Evolutionary conservation across 2,329 filamentous ascomycete species (phyloP), one percentile per base, ranked within the genome.

Genomic region (Diaporthe destruens): DNA sequence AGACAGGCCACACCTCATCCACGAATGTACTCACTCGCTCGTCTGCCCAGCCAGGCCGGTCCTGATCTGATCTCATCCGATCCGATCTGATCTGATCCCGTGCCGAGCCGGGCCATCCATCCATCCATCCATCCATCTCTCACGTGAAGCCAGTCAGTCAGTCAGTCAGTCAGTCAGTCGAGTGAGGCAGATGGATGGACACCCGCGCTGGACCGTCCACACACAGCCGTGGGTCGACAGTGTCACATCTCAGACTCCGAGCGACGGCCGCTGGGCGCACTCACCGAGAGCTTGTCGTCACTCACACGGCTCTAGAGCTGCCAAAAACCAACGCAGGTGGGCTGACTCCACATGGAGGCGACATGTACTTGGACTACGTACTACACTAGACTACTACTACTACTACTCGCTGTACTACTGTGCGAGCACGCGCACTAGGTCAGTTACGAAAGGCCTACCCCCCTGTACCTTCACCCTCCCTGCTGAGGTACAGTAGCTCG

Each of bases 271-370:
- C 56, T 42, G 36, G 42, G 36, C 18, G 23, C 16, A 44, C 56
- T 61, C 18, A 18, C 44, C 23, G 29, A 39, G 32, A 36, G 32
- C 44, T 51, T 32, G 61, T 66, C 20, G 61, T 66, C 47, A 6
- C 61, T 23, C n/a, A 29, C 29, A 23, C 44, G 29, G 12, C n/a
- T n/a, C n/a, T n/a, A n/a, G n/a, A n/a, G n/a, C 44, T 25, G 16
- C 61, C 20, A 39, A 29, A 32, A 53, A 20, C 32, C 36, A 66
- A 53, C 47, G 47, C 61, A 66, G 47, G 61, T 51, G 61, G 51
- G 61, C 61, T 66, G n/a, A 53, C 61, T 66, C 61, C 61, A 66
- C 61, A 53, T 66, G 57, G 39, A 29, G 39, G 44, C 55, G 34
- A 29, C 57, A 63, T 47, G 39, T 63, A 59, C 12, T 11, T 42